phyloP scores from a whole-genome alignment of 2,329 filamentous ascomycete genomes.

The Aspergillus sp. region DNA sequence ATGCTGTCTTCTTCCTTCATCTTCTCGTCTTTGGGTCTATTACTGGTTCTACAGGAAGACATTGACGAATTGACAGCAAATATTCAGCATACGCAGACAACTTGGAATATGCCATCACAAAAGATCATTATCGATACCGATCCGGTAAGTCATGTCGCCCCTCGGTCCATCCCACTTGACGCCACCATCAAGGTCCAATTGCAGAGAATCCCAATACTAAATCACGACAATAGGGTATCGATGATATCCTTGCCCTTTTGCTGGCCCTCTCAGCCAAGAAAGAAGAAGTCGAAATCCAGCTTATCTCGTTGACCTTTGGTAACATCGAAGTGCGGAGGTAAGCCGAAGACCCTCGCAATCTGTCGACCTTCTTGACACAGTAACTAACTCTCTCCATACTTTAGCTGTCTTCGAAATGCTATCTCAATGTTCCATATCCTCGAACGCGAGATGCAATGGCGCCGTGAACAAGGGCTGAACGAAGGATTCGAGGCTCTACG shows the following conservation, averaged over 20 bases:
- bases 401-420: constrained; percentile 76
- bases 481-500: constrained; percentile 68
- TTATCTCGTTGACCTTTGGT: constrained; percentile 87
- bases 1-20: no score
- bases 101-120: constrained; percentile 53
- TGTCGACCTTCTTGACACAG: background rate
- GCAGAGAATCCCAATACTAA: background rate
- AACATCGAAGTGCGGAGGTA: constrained; percentile 84
- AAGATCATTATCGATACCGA: constrained; percentile 96
- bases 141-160: constrained; percentile 52
- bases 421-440: constrained; percentile 88
- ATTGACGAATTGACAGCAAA: no score
- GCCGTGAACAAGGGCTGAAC: constrained; percentile 58
- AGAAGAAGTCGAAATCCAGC: constrained; percentile 76
- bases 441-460: constrained; percentile 81
- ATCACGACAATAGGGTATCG: constrained; percentile 54
- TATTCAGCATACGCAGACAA: no score
- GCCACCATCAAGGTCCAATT: no score
- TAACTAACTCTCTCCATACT: background rate
- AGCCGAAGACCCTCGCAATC: constrained; percentile 8
- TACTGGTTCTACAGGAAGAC: no score
- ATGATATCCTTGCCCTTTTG: constrained; percentile 84
- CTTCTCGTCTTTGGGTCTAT: no score
- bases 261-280: constrained; percentile 74
- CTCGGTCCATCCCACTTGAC: background rate